Evolutionary conservation across 2,329 filamentous ascomycete species (phyloP).

Genomic region (Dactylonectria estremocensis): DNA sequence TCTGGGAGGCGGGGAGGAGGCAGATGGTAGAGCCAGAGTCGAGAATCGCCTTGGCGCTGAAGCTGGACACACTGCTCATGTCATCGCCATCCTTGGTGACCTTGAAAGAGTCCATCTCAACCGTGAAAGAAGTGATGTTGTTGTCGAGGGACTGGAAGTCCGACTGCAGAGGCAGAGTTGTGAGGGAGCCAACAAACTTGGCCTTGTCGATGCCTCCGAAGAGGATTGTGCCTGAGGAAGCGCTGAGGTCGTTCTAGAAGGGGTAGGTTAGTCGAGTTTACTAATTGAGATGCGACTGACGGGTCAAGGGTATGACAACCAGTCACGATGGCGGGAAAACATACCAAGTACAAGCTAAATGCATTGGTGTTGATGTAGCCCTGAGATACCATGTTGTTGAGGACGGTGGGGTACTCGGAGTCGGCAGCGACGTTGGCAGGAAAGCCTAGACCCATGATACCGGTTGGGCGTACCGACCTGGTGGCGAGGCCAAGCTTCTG

Average conservation of each 20-base stretch:
- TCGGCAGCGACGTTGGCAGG: constrained; percentile 63
- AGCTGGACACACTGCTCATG: constrained; percentile 24
- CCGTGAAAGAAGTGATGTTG: constrained; percentile 58
- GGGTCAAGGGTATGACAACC: no score
- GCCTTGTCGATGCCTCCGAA: constrained; percentile 85
- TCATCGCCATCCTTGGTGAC: constrained; percentile 55
- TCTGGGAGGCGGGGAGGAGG: constrained; percentile 76
- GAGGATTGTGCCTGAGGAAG: constrained; percentile 78
- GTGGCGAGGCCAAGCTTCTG: constrained; percentile 71
- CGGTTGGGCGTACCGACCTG: constrained; percentile 64
- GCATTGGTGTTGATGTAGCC: constrained; percentile 74
- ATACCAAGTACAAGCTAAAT: constrained; percentile 77
- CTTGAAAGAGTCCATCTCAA: constrained; percentile 57
- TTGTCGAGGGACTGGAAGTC: constrained; percentile 58
- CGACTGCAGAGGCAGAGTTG: constrained; percentile 62
- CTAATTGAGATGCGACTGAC: neutral
- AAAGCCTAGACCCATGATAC: constrained; percentile 74
- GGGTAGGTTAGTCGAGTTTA: constrained; percentile 23
- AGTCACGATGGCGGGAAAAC: constrained; percentile 21
- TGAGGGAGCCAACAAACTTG: constrained; percentile 74
- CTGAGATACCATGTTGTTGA: constrained; percentile 75
- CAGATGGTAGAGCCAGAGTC: constrained; percentile 82
- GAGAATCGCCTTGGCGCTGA: constrained; percentile 73
- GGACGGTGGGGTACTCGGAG: constrained; percentile 69
- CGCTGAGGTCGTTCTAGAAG: constrained; percentile 69